A percentile compares a stretch with the other conserved stretches of the same genome.
Conservation (phyloP, 2,329 filamentous ascomycete genomes). For the Diplodia seriata region DNA sequence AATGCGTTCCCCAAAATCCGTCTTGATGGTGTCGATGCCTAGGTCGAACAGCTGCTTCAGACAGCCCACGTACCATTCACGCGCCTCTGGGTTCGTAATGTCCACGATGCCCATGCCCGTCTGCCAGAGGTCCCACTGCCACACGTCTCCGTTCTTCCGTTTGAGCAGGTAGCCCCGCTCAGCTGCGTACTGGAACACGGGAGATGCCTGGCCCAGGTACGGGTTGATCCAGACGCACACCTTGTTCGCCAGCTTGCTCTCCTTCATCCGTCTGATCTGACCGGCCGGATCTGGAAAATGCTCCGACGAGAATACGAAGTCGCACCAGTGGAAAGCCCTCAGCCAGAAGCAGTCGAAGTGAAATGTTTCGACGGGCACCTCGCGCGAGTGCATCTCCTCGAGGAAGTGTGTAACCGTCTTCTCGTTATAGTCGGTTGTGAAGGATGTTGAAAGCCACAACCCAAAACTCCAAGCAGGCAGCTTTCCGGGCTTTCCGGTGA, state of each 20-base stretch:
- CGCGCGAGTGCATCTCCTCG: slow-evolving; percentile 70
- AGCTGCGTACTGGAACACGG: slow-evolving; percentile 68
- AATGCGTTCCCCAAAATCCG: slow-evolving; percentile 77
- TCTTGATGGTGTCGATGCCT: slow-evolving; percentile 76
- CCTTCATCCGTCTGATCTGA: slow-evolving; percentile 70
- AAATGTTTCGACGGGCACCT: slow-evolving; percentile 73
- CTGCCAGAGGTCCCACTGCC: slow-evolving; percentile 81
- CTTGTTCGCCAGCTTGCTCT: slow-evolving; percentile 63
- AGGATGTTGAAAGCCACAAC: slow-evolving; percentile 78
- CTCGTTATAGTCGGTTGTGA: slow-evolving; percentile 76
- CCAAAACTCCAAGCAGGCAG: slow-evolving; percentile 78
- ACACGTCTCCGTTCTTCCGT: slow-evolving; percentile 71
- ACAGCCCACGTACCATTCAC: slow-evolving; percentile 68
- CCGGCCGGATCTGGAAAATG: slow-evolving; percentile 72
- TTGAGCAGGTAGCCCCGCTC: slow-evolving; percentile 73
- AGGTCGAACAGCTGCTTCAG: slow-evolving; percentile 70
- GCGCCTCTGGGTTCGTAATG: slow-evolving; percentile 74
- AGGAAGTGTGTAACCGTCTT: slow-evolving; percentile 71
- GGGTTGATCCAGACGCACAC: slow-evolving; percentile 81
- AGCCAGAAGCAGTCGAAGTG: slow-evolving; percentile 83
- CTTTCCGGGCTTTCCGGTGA: slow-evolving; percentile 70
- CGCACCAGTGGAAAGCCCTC: slow-evolving; percentile 76
- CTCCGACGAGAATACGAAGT: slow-evolving; percentile 73
- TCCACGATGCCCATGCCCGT: slow-evolving; percentile 77
- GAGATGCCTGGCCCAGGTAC: slow-evolving; percentile 73